Evolutionary conservation across 176 grass and related monocot species (phyloP), one percentile per base, ranked within the genome.

Genomic region (Elymus sibiricus): DNA sequence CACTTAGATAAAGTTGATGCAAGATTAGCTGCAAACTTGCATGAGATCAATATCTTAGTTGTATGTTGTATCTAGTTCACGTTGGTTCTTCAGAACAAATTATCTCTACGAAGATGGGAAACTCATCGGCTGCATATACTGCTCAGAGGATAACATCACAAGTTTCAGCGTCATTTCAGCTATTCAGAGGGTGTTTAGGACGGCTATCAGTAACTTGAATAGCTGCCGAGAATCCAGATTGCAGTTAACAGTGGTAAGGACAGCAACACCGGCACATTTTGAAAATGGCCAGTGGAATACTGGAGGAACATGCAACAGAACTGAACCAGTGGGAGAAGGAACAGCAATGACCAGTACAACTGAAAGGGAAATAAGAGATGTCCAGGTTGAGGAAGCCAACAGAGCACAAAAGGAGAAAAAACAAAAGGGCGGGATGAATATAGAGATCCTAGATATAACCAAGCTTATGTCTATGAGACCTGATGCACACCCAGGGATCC

Each of bases 271-370:
- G 9, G 77, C 84, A 80, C 93, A 95, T 16, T 92, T 95, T 46
- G 93, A 95, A 89, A 92, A 95, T 73, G 95, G 95, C 2, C 58
- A 77, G 9, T 98, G 91, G 89, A 83, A 95, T 82, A 77, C 72
- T 51, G 93, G 93, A 64, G 93, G 93, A 19, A 35, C 91, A 53
- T 95, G 93, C 78, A 95, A 93, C 63, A 92, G 93, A 82, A 98
- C 80, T 40, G 59, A 85, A 60, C 89, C 87, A 26, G 6, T 92
- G 60, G 47, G 53, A 72, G 81, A 82, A 21, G 67, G 25, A 11
- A 75, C 90, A 70, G 51, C 81, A 70, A 89, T 79, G 44, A 24
- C 70, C 16, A 67, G 77, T 65, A 76, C 72, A 70, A 81, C 65
- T 53, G 71, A 91, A 24, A 91, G 89, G 89, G 86, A 70, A 63